These are phyloP conservation scores for Ophiosphaerella herpotricha DNA, from an alignment of 2,329 filamentous ascomycete species.

Conservation along the genomic window DNA sequence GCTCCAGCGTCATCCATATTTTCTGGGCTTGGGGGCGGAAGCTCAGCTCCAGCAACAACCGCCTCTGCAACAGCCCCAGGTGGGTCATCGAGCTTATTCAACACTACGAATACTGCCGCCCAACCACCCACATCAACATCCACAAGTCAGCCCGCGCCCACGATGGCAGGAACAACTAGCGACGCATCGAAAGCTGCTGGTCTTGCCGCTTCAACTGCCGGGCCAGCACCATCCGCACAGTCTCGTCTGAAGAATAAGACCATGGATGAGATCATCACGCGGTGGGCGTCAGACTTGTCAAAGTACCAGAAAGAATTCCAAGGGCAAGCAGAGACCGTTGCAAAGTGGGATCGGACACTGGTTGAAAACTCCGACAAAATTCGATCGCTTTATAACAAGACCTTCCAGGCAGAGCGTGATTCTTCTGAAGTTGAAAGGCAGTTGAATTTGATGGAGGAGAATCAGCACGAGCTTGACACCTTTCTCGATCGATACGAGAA, in stretches of 20 bases:
- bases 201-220: slow-evolving; percentile 75
- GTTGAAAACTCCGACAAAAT: slow-evolving; percentile 96
- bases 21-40: slow-evolving; percentile 20
- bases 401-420: slow-evolving; percentile 90
- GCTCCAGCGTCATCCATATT: slow-evolving; percentile 26
- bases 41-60: slow-evolving; percentile 24
- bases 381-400: slow-evolving; percentile 86
- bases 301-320: slow-evolving; percentile 98
- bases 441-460: slow-evolving; percentile 83
- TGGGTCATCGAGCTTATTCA: slow-evolving; percentile 22
- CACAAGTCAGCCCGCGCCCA: slow-evolving; percentile 15
- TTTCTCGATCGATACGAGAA: slow-evolving; percentile 91
- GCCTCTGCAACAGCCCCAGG: slow-evolving; percentile 6
- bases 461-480: slow-evolving; percentile 85
- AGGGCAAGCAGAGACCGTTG: slow-evolving; percentile 82
- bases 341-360: slow-evolving; percentile 87
- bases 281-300: slow-evolving; percentile 92
- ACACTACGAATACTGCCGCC: slow-evolving; percentile 25
- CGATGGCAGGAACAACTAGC: slow-evolving; percentile 20
- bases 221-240: slow-evolving; percentile 76
- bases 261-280: slow-evolving; percentile 97
- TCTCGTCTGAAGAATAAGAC: slow-evolving; percentile 97
- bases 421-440: slow-evolving; percentile 94
- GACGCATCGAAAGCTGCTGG: slow-evolving; percentile 36
- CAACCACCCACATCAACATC: slow-evolving; percentile 24